phyloP scores from a whole-genome alignment of 345 rosid species.

The Arabis hirsuta region DNA sequence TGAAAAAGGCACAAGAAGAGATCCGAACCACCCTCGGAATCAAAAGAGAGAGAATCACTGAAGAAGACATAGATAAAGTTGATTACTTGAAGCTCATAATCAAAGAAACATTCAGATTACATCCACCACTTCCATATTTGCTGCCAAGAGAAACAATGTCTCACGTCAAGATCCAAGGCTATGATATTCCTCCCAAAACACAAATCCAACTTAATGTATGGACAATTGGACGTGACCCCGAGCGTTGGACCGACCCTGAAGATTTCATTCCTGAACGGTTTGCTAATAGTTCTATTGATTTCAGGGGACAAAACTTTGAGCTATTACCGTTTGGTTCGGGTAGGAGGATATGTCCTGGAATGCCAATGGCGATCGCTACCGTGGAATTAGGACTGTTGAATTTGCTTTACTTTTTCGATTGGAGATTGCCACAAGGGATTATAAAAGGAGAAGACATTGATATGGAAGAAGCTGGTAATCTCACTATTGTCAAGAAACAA shows the following conservation, averaged over 20 bases:
- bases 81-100: constrained; percentile 29
- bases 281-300: not conserved
- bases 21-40: constrained; percentile 17
- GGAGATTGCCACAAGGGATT: constrained; percentile 28
- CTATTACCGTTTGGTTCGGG: constrained; percentile 28
- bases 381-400: constrained; percentile 29
- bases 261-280: constrained; percentile 31
- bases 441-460: constrained; percentile 8
- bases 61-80: constrained; percentile 23
- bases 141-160: constrained; percentile 30
- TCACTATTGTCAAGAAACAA: constrained; percentile 22
- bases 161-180: constrained; percentile 34
- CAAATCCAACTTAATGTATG: constrained; percentile 22
- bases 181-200: constrained; percentile 26
- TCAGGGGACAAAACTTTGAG: constrained; percentile 26
- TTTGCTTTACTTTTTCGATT: constrained; percentile 28
- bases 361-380: constrained; percentile 12
- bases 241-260: constrained; percentile 21
- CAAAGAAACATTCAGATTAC: constrained; percentile 30
- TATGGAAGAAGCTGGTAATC: constrained; percentile 30
- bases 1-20: constrained; percentile 32
- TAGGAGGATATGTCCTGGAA: constrained; percentile 28
- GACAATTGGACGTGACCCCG: constrained; percentile 31
- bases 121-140: constrained; percentile 16
- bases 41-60: constrained; percentile 3